Percentiles rank a stretch among this genome's conserved stretches.
Evolutionary conservation across 257 asterid genomes (phyloP).

Genomic region (Primulina huaijiensis): DNA sequence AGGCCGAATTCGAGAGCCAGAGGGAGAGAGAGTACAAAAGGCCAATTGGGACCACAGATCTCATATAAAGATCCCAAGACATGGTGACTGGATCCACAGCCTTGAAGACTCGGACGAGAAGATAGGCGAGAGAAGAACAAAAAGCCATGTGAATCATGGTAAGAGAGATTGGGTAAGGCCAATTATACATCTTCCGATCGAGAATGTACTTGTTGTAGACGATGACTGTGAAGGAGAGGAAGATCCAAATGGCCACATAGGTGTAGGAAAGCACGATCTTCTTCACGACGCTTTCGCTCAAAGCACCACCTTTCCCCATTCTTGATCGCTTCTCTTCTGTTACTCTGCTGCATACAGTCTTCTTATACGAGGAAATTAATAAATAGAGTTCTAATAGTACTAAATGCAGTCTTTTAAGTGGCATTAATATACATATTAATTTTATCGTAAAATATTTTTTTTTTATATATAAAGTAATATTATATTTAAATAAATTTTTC

Average conservation of each 20-base stretch:
- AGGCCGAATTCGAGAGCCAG: slow-evolving; percentile 70
- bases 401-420: too few relatives aligned
- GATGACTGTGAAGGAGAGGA: slow-evolving; percentile 64
- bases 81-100: slow-evolving; percentile 62
- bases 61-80: slow-evolving; percentile 60
- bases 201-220: slow-evolving; percentile 71
- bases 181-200: slow-evolving; percentile 68
- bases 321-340: not conserved
- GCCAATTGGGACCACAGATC: slow-evolving; percentile 68
- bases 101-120: slow-evolving; percentile 50
- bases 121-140: slow-evolving; percentile 58
- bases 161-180: slow-evolving; percentile 75
- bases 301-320: slow-evolving; percentile 61
- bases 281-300: slow-evolving; percentile 54
- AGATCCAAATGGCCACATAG: slow-evolving; percentile 60
- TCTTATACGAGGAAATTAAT: too few relatives aligned
- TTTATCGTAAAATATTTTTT: too few relatives aligned
- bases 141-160: slow-evolving; percentile 70
- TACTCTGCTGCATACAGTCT: too few relatives aligned
- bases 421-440: too few relatives aligned
- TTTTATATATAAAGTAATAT: too few relatives aligned
- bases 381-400: too few relatives aligned
- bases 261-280: slow-evolving; percentile 63
- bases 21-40: slow-evolving; percentile 52
- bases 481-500: too few relatives aligned